phyloP scores from a whole-genome alignment of 75 land plant genomes.

The Cupressus sempervirens region DNA sequence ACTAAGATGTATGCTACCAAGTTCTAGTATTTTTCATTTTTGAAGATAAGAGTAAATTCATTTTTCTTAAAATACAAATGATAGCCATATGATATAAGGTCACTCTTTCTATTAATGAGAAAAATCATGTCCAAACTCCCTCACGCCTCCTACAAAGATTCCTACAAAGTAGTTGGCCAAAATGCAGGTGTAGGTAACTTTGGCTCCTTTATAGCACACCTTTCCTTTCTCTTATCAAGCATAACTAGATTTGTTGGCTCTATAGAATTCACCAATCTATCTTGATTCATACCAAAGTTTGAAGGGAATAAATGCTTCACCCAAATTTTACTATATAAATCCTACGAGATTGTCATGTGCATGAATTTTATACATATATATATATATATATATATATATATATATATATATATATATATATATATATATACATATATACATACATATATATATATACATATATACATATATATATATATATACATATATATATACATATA shows the following conservation, averaged over 20 bases:
- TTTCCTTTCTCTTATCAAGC: constrained; percentile 11
- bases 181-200: constrained; percentile 25
- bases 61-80: no score
- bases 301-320: constrained; percentile 56
- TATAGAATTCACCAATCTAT: constrained; percentile 16
- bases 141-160: constrained; percentile 12
- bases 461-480: no score
- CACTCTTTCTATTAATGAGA: constrained; percentile 17
- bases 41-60: no score
- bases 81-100: no score
- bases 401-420: no score
- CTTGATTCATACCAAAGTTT: constrained; percentile 46
- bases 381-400: no score
- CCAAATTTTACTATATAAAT: background rate
- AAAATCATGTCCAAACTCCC: background rate
- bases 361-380: background rate
- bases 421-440: no score
- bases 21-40: no score
- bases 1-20: no score
- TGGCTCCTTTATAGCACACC: constrained; percentile 16
- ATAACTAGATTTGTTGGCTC: constrained; percentile 12
- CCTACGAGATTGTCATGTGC: background rate
- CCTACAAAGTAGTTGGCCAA: constrained; percentile 20
- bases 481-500: no score
- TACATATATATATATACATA: no score